A percentile compares a stretch with the other conserved stretches of the same genome.
Conservation (phyloP, 2,329 filamentous ascomycete genomes). For the Fusarium torreyae region DNA sequence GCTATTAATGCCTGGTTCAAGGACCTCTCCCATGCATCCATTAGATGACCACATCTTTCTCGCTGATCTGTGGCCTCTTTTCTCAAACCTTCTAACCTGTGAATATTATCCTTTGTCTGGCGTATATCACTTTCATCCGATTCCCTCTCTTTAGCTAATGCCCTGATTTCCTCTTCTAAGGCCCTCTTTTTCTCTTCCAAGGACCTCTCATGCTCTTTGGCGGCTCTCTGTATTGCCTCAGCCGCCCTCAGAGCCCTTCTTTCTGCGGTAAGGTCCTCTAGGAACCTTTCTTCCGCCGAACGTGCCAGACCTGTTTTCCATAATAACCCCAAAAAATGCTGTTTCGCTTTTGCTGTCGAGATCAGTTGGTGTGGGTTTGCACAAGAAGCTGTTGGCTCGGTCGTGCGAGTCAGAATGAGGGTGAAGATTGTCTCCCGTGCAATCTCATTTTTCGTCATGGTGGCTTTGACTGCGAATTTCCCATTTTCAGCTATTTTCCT, state of each 20-base stretch:
- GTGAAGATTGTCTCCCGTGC: neutral
- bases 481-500: neutral
- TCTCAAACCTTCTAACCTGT: rapidly evolving
- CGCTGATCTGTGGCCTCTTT: too few species aligned
- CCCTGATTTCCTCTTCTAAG: too few species aligned
- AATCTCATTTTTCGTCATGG: neutral
- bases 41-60: neutral
- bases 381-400: rapidly evolving
- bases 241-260: too few species aligned
- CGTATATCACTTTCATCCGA: rapidly evolving
- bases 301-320: rapidly evolving
- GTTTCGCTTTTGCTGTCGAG: neutral
- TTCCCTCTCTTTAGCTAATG: neutral
- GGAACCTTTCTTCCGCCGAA: neutral
- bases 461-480: rapidly evolving
- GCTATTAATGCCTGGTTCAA: rapidly evolving
- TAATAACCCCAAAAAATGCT: rapidly evolving
- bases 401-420: neutral
- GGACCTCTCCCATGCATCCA: rapidly evolving
- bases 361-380: neutral
- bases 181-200: too few species aligned
- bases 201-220: too few species aligned
- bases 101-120: rapidly evolving
- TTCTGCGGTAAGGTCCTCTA: neutral
- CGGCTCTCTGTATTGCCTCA: too few species aligned